A percentile compares a stretch with the other conserved stretches of the same genome.
phyloP scores from a whole-genome alignment of 2,329 filamentous ascomycete species.

The Ascochyta clinopodiicola region DNA sequence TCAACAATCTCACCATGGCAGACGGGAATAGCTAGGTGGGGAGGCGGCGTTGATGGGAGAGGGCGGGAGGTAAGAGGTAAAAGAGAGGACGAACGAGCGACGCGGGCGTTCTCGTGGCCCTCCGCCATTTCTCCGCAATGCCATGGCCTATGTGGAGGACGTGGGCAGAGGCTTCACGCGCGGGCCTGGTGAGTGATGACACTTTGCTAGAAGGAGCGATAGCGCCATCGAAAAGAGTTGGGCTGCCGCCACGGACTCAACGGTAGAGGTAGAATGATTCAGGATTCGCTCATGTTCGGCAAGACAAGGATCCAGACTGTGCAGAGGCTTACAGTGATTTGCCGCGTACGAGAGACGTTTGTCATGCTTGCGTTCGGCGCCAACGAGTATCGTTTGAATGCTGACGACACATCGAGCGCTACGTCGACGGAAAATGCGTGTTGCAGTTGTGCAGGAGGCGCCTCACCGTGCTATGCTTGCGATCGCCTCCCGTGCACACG shows the following conservation, averaged over 20 bases:
- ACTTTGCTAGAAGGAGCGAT: slow-evolving; percentile 23
- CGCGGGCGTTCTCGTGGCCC: slow-evolving; percentile 26
- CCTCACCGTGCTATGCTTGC: neutral
- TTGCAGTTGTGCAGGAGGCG: slow-evolving; percentile 1
- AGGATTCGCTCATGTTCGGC: slow-evolving; percentile 20
- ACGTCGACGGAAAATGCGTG: neutral
- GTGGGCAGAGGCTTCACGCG: slow-evolving; percentile 27
- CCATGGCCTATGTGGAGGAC: slow-evolving; percentile 34
- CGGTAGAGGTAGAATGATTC: slow-evolving; percentile 16
- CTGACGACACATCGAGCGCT: neutral
- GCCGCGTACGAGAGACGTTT: slow-evolving; percentile 7
- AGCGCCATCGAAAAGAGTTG: slow-evolving; percentile 21
- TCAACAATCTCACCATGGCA: slow-evolving; percentile 30
- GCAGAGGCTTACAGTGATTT: slow-evolving; percentile 12
- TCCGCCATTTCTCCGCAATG: slow-evolving; percentile 41
- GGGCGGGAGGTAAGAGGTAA: slow-evolving; percentile 9
- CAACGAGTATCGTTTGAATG: neutral
- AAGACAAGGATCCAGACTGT: slow-evolving; percentile 16
- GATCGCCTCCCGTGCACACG: neutral
- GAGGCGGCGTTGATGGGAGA: slow-evolving; percentile 1
- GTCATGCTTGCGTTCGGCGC: slow-evolving; percentile 1
- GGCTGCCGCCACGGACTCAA: slow-evolving; percentile 19
- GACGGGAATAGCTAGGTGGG: slow-evolving; percentile 9
- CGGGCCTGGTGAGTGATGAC: slow-evolving; percentile 21
- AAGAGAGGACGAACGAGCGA: slow-evolving; percentile 18